A percentile compares a stretch with the other conserved stretches of the same genome.
Conservation (phyloP, 2,329 filamentous ascomycete genomes). For the Fusarium vanettenii region DNA sequence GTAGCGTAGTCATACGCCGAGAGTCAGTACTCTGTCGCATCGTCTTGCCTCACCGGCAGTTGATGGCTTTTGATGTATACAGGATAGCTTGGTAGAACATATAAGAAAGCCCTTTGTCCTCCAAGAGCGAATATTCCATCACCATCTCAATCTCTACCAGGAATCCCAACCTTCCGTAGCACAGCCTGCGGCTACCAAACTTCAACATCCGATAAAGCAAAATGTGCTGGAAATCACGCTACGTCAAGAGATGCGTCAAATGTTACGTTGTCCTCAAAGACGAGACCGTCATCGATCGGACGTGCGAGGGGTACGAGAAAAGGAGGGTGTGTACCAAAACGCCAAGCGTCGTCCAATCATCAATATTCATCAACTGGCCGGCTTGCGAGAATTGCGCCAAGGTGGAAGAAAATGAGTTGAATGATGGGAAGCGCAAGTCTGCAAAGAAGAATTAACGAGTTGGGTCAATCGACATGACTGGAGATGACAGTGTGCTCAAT, state of each 20-base stretch:
- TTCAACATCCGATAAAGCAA: too few relatives aligned
- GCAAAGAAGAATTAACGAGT: not conserved
- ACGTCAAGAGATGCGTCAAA: not conserved
- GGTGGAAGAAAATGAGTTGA: not conserved
- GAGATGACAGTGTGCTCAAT: not conserved
- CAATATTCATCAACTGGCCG: not conserved
- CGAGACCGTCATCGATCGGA: not conserved
- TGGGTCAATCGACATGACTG: not conserved
- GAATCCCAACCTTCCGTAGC: not conserved
- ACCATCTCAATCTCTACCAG: not conserved
- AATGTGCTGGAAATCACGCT: constrained; percentile 2
- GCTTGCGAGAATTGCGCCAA: not conserved
- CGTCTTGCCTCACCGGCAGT: not conserved
- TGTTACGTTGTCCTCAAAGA: not conserved
- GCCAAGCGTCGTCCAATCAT: not conserved
- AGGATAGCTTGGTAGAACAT: not conserved
- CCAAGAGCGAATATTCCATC: not conserved
- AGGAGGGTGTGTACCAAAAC: not conserved
- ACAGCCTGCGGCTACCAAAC: not conserved
- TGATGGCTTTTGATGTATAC: not conserved
- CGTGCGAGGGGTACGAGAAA: not conserved
- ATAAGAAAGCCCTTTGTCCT: not conserved
- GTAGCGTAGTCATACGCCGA: not conserved
- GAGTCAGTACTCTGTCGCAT: not conserved
- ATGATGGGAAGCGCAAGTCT: not conserved